Evolutionary conservation across 306 rosid genomes (phyloP).

Genomic region (Vicia sativa): DNA sequence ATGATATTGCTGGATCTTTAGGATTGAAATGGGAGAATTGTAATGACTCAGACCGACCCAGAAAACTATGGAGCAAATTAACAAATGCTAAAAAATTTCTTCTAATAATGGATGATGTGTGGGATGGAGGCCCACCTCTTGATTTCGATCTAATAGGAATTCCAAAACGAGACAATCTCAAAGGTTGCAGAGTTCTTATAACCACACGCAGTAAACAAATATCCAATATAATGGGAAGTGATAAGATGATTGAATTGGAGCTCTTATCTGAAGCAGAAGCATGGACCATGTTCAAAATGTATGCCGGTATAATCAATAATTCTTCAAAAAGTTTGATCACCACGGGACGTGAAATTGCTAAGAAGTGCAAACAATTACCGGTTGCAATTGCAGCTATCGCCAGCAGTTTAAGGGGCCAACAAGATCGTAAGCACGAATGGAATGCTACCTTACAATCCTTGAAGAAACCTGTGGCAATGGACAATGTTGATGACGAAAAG

Average conservation of each 20-base stretch:
- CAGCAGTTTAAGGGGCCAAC: neutral
- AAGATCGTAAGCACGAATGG: neutral
- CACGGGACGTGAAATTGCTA: neutral
- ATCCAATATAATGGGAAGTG: neutral
- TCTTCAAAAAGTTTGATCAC: neutral
- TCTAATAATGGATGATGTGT: constrained; percentile 37
- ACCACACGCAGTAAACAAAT: neutral
- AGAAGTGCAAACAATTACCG: constrained; percentile 31
- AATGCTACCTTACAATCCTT: neutral
- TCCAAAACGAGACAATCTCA: neutral
- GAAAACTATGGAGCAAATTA: neutral
- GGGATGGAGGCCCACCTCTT: neutral
- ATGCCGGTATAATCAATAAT: neutral
- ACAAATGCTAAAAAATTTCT: constrained; percentile 3
- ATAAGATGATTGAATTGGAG: neutral
- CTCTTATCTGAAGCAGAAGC: neutral
- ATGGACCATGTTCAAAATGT: neutral
- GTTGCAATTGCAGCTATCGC: constrained; percentile 19
- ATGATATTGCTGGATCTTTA: neutral
- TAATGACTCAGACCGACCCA: neutral
- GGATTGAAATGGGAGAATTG: neutral
- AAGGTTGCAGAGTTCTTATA: constrained; percentile 11
- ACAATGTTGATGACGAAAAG: neutral
- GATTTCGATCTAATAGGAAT: constrained; percentile 14
- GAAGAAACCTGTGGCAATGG: no score